A percentile compares a stretch with the other conserved stretches of the same genome.
Evolutionary conservation across 345 rosid genomes (phyloP).

Genomic region (Clarkia xantiana): DNA sequence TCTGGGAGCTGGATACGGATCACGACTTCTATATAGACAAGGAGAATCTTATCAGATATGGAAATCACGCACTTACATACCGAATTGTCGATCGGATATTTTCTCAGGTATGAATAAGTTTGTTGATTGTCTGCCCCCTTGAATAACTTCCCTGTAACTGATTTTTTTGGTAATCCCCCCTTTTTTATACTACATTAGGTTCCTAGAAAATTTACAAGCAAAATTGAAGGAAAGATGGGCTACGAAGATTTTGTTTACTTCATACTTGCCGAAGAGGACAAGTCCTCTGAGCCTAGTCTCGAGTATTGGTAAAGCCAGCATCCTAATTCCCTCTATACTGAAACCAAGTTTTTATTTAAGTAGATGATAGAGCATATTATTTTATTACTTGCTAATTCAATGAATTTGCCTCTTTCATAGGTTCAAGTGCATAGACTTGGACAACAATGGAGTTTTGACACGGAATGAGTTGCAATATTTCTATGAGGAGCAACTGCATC

Average conservation of each 20-base stretch:
- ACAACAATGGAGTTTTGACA: constrained; percentile 76
- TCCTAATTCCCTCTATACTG: constrained; percentile 1
- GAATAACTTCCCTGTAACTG: neutral
- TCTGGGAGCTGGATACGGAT: constrained; percentile 75
- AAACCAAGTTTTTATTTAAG: neutral
- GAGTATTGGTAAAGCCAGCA: constrained; percentile 51
- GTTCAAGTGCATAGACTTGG: constrained; percentile 97
- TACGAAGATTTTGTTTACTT: constrained; percentile 95
- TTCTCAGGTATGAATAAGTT: constrained; percentile 48
- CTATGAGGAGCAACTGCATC: constrained; percentile 92
- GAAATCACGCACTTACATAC: constrained; percentile 74
- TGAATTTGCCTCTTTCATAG: constrained; percentile 16
- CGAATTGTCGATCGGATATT: constrained; percentile 78
- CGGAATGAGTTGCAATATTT: constrained; percentile 82
- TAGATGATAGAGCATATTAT: too few species aligned
- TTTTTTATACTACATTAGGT: constrained; percentile 28
- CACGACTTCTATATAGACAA: constrained; percentile 70
- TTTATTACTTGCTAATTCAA: too few species aligned
- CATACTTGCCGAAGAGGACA: constrained; percentile 84
- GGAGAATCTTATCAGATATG: constrained; percentile 70
- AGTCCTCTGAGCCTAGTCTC: constrained; percentile 75
- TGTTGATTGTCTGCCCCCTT: neutral
- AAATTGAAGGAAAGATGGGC: constrained; percentile 71
- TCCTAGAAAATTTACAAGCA: constrained; percentile 52
- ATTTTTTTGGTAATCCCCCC: constrained; percentile 1